Evolutionary conservation across 495 filamentous ascomycete genomes (phyloP).

Genomic region (Umbilicaria muhlenbergii): DNA sequence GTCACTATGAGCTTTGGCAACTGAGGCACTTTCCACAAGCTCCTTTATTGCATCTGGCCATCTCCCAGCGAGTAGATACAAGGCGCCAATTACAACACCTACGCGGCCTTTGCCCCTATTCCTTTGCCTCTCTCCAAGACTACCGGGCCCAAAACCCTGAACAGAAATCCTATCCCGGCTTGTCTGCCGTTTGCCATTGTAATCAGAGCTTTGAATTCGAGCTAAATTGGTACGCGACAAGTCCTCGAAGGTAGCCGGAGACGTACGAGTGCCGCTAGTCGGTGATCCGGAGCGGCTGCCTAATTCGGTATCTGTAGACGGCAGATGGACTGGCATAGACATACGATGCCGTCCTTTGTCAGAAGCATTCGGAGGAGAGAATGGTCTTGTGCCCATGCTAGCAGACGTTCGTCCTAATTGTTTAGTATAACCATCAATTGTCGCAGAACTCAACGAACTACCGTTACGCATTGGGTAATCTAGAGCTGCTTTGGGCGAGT

Average conservation of each 20-base stretch:
- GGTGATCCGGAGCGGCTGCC: slow-evolving; percentile 30
- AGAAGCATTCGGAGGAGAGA: slow-evolving; percentile 4
- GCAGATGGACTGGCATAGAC: slow-evolving; percentile 58
- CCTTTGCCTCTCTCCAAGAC: slow-evolving; percentile 56
- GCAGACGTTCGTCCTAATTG: not conserved
- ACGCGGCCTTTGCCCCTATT: slow-evolving; percentile 72
- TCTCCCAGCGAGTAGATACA: slow-evolving; percentile 76
- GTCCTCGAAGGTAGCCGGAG: slow-evolving; percentile 59
- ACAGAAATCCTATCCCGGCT: slow-evolving; percentile 71
- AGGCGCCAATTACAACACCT: slow-evolving; percentile 63
- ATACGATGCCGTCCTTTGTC: slow-evolving; percentile 38
- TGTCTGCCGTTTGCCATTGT: slow-evolving; percentile 22
- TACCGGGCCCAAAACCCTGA: slow-evolving; percentile 65
- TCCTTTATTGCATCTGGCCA: slow-evolving; percentile 85
- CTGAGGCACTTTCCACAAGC: slow-evolving; percentile 60
- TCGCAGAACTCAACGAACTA: slow-evolving; percentile 1
- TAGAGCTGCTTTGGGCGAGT: slow-evolving; percentile 46
- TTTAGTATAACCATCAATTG: slow-evolving; percentile 1
- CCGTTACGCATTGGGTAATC: slow-evolving; percentile 7
- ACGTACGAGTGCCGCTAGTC: slow-evolving; percentile 29
- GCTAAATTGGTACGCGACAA: slow-evolving; percentile 29
- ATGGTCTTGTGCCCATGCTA: slow-evolving; percentile 3
- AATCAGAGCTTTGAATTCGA: not conserved
- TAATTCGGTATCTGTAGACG: slow-evolving; percentile 25
- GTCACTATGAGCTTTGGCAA: slow-evolving; percentile 69